Conservation (phyloP, 306 rosid species). For the Ceratonia siliqua region DNA sequence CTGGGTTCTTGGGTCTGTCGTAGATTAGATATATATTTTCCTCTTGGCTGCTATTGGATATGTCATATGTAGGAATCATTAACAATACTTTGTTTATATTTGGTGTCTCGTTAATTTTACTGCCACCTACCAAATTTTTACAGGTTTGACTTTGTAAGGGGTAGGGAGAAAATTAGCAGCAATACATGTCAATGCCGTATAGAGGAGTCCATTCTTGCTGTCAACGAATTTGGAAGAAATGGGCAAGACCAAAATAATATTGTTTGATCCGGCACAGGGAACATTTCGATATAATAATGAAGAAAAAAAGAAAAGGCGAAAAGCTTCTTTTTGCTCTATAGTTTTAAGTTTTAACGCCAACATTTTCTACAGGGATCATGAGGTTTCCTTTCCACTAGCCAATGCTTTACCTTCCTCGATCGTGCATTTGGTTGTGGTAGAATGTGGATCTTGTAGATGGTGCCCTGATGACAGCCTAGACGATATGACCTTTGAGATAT, state of each 20-base stretch:
- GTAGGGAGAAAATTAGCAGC: neutral
- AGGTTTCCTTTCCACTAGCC: neutral
- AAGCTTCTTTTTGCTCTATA: neutral
- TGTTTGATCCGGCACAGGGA: neutral
- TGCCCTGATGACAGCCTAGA: constrained; percentile 28
- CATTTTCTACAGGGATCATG: neutral
- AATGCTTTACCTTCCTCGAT: neutral
- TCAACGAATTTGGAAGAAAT: constrained; percentile 3
- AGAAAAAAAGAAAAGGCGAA: neutral
- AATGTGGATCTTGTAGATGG: too few species aligned
- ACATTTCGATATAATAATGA: neutral
- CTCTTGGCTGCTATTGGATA: constrained; percentile 2
- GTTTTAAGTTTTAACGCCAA: neutral
- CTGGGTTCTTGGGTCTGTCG: constrained; percentile 32
- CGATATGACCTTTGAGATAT: constrained; percentile 26
- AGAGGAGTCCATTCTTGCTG: neutral
- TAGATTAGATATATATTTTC: constrained; percentile 41
- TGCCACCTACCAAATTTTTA: neutral
- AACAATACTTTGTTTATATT: neutral
- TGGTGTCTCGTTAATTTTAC: constrained; percentile 4
- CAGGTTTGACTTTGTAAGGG: constrained; percentile 6
- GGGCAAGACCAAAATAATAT: neutral
- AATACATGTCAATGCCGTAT: neutral
- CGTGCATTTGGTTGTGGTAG: too few species aligned
- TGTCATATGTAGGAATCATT: constrained; percentile 17